Conservation (phyloP, 371 early-diverging fungal species). For the Mucor indicus region DNA sequence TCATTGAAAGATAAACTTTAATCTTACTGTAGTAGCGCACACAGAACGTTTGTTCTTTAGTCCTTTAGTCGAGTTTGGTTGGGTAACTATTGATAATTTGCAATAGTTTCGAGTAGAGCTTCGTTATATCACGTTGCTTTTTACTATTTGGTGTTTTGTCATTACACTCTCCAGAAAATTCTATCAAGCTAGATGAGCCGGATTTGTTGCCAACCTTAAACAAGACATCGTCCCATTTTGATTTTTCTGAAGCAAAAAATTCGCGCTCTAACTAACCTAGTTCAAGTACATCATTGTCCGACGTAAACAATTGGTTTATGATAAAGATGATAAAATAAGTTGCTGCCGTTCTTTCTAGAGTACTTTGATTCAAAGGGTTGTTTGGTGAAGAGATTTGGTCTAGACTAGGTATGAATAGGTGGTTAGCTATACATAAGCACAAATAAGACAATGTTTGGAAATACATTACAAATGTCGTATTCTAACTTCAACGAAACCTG, state of each 20-base stretch:
- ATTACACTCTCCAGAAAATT: conserved; percentile 4
- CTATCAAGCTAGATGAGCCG: background rate
- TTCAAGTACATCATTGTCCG: conserved; percentile 3
- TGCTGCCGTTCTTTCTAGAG: background rate
- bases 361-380: background rate
- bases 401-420: conserved; percentile 1
- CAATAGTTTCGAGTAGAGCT: conserved; percentile 2
- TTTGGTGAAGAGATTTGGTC: background rate
- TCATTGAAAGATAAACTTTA: background rate
- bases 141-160: conserved; percentile 1
- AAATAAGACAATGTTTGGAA: background rate
- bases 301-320: conserved; percentile 3
- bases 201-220: conserved; percentile 3
- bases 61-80: no score
- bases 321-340: conserved; percentile 1
- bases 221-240: conserved; percentile 3
- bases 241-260: conserved; percentile 1
- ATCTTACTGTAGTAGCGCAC: conserved; percentile 2
- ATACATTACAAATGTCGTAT: conserved; percentile 3
- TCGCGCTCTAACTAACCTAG: conserved; percentile 1
- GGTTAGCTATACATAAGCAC: conserved; percentile 2
- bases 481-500: conserved; percentile 3
- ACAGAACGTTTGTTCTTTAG: conserved; percentile 4
- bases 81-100: background rate
- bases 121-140: background rate